Base-by-base conservation (phyloP, 495 filamentous ascomycete species). In the Pseudomonodictys pantanalensis region DNA sequence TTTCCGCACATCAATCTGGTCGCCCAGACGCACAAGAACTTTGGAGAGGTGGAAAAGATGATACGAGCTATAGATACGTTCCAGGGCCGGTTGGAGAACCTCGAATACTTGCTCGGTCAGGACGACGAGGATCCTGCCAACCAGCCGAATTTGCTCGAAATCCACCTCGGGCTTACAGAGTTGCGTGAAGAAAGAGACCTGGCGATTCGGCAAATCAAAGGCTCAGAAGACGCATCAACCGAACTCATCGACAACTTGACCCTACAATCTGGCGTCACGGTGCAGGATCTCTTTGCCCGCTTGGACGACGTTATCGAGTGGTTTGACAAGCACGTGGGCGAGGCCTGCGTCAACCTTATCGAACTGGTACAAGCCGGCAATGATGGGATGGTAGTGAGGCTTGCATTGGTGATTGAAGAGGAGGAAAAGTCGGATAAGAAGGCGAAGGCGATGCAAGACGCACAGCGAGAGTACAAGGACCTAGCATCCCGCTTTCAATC, bases 1-100 rank as follows among this genome's bases (percentile, higher is more conserved):
- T 99, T 99, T 70, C 89, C 95, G 32, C 89, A 93, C 68, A 96
- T 99, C 73, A 96, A 97, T 71, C 77, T 89, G 62, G 85, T 97
- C 38, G 90, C 91, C 22, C 88, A 92, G 72, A 89, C 95, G 25
- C 93, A 99, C 74, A 81, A 91, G 56, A 95, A 97, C 71, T 97
- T 97, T 68, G 86, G 88, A 52, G 88, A 89, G 25, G 91, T 93
- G 44, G 84, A 96, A 76, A 81, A 85, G 65, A 97, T 99, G 90
- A 90, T 92, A 73, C 81, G 79, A 45, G 89, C 91, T 56, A 79
- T 99, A 62, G 89, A 95, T 70, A 86, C 79, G 28, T 96, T 99
- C 61, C 86, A 87, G 67, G 80, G 84, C 28, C 81, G 89, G 62
- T 73, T 99, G 18, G 80, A 79, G 38, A 81, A 81, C 66, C 79